Conservation (phyloP, 805 yeast genomes). For the Saccharomycopsis selenospora region DNA sequence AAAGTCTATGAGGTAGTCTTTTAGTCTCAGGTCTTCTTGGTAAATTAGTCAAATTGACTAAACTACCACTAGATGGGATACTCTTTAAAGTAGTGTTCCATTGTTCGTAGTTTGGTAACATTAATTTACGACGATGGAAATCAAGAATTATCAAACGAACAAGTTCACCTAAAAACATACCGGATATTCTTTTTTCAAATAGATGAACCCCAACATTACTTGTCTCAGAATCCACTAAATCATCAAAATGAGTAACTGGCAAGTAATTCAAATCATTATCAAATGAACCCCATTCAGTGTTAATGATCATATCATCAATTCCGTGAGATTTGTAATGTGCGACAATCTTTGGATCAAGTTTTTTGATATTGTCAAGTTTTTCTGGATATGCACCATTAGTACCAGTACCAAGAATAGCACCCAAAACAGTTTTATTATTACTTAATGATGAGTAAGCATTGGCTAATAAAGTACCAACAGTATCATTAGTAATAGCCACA, state of each 20-base stretch:
- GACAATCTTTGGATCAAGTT: constrained; percentile 47
- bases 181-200: constrained; percentile 88
- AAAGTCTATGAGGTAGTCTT: constrained; percentile 51
- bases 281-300: constrained; percentile 98
- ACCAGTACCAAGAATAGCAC: constrained; percentile 95
- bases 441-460: constrained; percentile 75
- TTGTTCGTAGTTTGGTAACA: constrained; percentile 48
- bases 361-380: constrained; percentile 61
- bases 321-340: constrained; percentile 36
- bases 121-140: constrained; percentile 47
- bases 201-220: constrained; percentile 82
- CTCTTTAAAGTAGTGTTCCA: constrained; percentile 26
- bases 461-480: constrained; percentile 88
- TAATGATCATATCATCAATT: constrained; percentile 71
- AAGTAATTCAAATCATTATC: constrained; percentile 72
- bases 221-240: constrained; percentile 59
- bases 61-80: constrained; percentile 9
- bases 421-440: constrained; percentile 71
- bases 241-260: constrained; percentile 76
- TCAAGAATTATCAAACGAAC: constrained; percentile 69
- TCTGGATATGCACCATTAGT: constrained; percentile 95
- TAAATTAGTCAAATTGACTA: constrained; percentile 22
- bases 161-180: constrained; percentile 90
- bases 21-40: constrained; percentile 26
- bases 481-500: constrained; percentile 90